These are phyloP conservation scores for Cystobasidiaceae sp. DNA, from an alignment of 1,284 basidiomycete genomes.

Conservation along the genomic window DNA sequence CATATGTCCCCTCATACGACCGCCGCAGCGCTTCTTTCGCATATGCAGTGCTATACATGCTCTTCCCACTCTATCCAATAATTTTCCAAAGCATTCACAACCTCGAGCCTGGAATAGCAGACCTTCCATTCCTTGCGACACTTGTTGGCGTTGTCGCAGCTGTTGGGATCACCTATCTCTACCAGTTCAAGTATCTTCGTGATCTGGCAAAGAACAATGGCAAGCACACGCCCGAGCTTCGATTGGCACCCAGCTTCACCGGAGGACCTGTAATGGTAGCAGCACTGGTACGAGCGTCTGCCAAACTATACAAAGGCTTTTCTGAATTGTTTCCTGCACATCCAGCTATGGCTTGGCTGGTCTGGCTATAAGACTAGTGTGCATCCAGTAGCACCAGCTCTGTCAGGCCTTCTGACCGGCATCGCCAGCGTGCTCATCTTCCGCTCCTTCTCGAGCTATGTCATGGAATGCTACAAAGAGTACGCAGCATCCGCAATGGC, in stretches of 20 bases:
- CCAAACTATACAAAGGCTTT: conserved; percentile 28
- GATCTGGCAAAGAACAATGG: conserved; percentile 38
- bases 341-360: conserved; percentile 41
- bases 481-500: conserved; percentile 46
- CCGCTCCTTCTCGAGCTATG: conserved; percentile 44
- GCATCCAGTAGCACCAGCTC: conserved; percentile 38
- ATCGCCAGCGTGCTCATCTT: conserved; percentile 44
- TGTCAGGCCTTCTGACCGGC: conserved; percentile 45
- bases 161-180: conserved; percentile 34
- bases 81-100: conserved; percentile 44
- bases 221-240: conserved; percentile 37
- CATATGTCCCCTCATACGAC: not conserved
- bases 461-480: conserved; percentile 46
- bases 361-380: conserved; percentile 29
- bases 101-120: conserved; percentile 42
- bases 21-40: conserved; percentile 6
- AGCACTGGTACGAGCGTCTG: conserved; percentile 36
- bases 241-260: conserved; percentile 43
- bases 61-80: conserved; percentile 45
- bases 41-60: conserved; percentile 21
- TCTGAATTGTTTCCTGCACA: conserved; percentile 39
- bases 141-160: conserved; percentile 41
- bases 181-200: conserved; percentile 37
- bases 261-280: conserved; percentile 43
- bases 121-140: conserved; percentile 46